Evolutionary conservation across 2,329 filamentous ascomycete species (phyloP).

Genomic region (Dactylella cylindrospora): DNA sequence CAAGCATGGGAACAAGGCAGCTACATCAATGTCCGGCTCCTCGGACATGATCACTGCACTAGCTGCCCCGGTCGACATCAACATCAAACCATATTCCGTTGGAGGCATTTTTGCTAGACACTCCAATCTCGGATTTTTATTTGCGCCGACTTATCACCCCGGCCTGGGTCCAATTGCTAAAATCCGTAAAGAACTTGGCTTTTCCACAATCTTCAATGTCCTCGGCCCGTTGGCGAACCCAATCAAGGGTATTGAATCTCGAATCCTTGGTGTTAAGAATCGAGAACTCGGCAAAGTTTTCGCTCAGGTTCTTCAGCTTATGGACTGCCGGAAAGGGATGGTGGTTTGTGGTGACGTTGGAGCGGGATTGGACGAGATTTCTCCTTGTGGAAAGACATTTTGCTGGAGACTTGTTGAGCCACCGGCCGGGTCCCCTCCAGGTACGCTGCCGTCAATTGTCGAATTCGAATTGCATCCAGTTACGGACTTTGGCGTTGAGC

Average conservation of each 20-base stretch:
- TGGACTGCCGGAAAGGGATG: constrained; percentile 78
- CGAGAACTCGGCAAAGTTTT: constrained; percentile 85
- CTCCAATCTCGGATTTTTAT: constrained; percentile 77
- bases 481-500: constrained; percentile 78
- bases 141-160: constrained; percentile 92
- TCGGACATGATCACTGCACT: constrained; percentile 81
- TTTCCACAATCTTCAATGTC: constrained; percentile 97
- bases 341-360: constrained; percentile 76
- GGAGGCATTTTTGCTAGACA: constrained; percentile 64
- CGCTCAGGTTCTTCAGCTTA: constrained; percentile 75
- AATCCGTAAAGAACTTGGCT: constrained; percentile 82
- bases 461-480: constrained; percentile 73
- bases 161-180: constrained; percentile 88
- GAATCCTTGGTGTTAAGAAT: constrained; percentile 89
- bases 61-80: constrained; percentile 68
- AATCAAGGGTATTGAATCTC: constrained; percentile 78
- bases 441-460: constrained; percentile 63
- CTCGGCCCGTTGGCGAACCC: constrained; percentile 91
- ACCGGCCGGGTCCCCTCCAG: constrained; percentile 48
- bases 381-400: constrained; percentile 81
- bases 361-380: constrained; percentile 93
- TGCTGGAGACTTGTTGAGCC: constrained; percentile 72
- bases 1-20: constrained; percentile 95
- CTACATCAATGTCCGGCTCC: constrained; percentile 91
- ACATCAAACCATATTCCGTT: constrained; percentile 72